A percentile compares a stretch with the other conserved stretches of the same genome.
Evolutionary conservation across 1,284 basidiomycete species (phyloP).

Genomic region (Acaromyces ingoldii): DNA sequence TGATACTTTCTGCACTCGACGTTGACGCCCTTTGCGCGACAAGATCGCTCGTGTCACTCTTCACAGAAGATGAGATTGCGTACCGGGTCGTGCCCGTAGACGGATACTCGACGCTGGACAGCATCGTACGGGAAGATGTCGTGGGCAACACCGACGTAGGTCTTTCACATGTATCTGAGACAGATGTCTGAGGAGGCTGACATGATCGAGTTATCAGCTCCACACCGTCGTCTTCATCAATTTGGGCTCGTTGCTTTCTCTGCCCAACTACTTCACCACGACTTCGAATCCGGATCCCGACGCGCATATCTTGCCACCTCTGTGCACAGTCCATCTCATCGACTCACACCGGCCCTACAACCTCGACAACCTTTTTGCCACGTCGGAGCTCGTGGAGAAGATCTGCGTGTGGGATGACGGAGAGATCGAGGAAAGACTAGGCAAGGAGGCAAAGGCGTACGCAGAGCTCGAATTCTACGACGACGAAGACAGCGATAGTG

Average conservation of each 20-base stretch:
- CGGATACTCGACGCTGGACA: conserved; percentile 70
- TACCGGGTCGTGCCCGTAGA: conserved; percentile 88
- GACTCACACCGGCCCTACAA: conserved; percentile 90
- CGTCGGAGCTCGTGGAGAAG: conserved; percentile 50
- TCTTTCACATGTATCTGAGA: conserved; percentile 23
- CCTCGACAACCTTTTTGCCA: conserved; percentile 78
- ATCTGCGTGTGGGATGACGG: conserved; percentile 49
- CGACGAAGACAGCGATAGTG: conserved; percentile 60
- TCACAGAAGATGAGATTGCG: conserved; percentile 88
- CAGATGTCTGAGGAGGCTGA: neutral
- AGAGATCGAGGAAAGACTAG: conserved; percentile 29
- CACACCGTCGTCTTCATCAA: conserved; percentile 88
- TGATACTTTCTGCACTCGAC: conserved; percentile 79
- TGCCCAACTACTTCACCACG: conserved; percentile 59
- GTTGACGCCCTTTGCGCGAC: conserved; percentile 85
- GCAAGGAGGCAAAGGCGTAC: conserved; percentile 37
- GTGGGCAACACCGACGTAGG: conserved; percentile 66
- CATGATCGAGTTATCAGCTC: conserved; percentile 61
- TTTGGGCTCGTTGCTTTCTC: conserved; percentile 81
- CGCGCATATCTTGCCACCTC: conserved; percentile 50
- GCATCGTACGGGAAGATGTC: conserved; percentile 63
- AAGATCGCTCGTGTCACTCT: conserved; percentile 78
- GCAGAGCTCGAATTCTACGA: conserved; percentile 52
- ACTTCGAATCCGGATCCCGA: neutral
- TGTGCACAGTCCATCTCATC: conserved; percentile 71